Evolutionary conservation across 257 asterid genomes (phyloP).

Genomic region (Misopates orontium): DNA sequence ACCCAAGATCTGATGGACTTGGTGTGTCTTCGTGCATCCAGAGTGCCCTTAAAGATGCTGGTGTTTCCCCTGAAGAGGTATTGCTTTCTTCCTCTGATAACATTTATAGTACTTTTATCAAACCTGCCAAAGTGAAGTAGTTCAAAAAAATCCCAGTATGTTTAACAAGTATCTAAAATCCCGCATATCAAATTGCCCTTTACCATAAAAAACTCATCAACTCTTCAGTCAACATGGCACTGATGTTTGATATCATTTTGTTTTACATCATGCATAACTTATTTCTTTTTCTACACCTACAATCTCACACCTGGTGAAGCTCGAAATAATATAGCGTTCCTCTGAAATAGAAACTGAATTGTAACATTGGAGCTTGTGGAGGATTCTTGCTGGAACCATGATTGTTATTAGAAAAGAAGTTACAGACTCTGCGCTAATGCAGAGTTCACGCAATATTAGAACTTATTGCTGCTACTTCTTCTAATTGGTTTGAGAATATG

Average conservation of each 20-base stretch:
- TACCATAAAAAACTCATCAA: too few species aligned
- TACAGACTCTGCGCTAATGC: neutral
- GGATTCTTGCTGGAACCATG: conserved; percentile 7
- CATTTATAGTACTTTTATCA: too few species aligned
- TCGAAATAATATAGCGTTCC: conserved; percentile 12
- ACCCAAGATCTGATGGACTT: conserved; percentile 93
- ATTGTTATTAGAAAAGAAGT: neutral
- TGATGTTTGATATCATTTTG: neutral
- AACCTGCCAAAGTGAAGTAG: too few species aligned
- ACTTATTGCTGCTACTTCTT: neutral
- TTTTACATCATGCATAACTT: neutral
- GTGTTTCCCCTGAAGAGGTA: conserved; percentile 96
- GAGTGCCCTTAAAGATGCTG: conserved; percentile 77
- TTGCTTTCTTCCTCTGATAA: conserved; percentile 9
- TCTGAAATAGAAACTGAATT: conserved; percentile 1
- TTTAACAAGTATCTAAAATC: neutral
- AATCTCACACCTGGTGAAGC: conserved; percentile 2
- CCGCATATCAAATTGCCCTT: too few species aligned
- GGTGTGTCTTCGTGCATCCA: conserved; percentile 91
- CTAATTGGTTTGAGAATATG: too few species aligned
- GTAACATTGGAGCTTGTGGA: neutral
- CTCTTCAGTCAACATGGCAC: neutral
- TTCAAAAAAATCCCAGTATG: neutral
- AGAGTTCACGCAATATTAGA: neutral
- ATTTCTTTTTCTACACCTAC: neutral